Evolutionary conservation across 108 stramenopile species (phyloP).

Genomic region (Nitzschia putrida): DNA sequence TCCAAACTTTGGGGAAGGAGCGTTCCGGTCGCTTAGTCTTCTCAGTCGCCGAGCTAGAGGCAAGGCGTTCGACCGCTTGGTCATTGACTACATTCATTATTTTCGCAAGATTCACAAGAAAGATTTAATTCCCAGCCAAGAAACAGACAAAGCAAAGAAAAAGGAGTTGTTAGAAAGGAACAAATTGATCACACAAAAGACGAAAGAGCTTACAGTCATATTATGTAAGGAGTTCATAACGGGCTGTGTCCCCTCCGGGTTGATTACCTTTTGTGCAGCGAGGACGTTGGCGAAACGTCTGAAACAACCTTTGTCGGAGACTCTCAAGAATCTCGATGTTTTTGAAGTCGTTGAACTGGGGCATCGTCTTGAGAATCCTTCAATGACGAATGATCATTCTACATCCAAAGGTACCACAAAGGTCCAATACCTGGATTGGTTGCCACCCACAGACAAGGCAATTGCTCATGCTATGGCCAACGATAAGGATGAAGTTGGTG

Average conservation of each 20-base stretch:
- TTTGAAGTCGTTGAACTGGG: constrained; percentile 55
- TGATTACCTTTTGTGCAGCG: constrained; percentile 67
- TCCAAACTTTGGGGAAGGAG: background rate
- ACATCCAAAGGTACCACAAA: background rate
- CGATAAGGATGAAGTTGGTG: constrained; percentile 40
- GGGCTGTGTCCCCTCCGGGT: constrained; percentile 24
- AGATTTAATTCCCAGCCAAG: background rate
- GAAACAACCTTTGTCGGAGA: constrained; percentile 56
- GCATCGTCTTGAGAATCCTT: constrained; percentile 46
- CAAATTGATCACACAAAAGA: constrained; percentile 21
- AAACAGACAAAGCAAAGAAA: constrained; percentile 17
- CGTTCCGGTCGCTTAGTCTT: constrained; percentile 28
- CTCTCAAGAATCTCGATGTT: constrained; percentile 29
- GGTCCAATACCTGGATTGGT: constrained; percentile 65
- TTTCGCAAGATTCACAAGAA: constrained; percentile 36
- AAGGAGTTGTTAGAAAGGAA: background rate
- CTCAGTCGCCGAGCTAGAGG: constrained; percentile 73
- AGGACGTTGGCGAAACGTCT: constrained; percentile 65
- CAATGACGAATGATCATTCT: background rate
- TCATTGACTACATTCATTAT: constrained; percentile 69
- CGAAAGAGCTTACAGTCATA: constrained; percentile 12
- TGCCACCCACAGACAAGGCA: constrained; percentile 63
- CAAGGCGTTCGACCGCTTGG: constrained; percentile 75
- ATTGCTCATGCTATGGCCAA: constrained; percentile 66
- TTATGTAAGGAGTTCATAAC: constrained; percentile 23